Base-by-base conservation (phyloP, 2,329 filamentous ascomycete species). In the Lachnellula willkommii region DNA sequence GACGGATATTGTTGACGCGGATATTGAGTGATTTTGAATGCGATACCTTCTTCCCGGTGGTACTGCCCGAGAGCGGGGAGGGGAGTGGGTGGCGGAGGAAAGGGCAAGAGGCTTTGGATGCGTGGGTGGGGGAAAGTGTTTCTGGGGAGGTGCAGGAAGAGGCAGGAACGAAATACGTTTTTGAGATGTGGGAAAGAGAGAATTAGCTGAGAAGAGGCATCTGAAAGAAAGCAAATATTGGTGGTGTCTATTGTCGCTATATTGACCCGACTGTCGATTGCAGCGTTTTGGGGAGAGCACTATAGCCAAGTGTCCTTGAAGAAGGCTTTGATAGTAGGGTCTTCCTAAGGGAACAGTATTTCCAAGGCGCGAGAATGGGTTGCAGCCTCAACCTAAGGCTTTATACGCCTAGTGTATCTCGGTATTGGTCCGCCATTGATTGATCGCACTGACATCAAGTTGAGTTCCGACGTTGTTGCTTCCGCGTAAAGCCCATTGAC, bases 11-110 rank as follows among this genome's bases (percentile, higher is more conserved):
- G 58, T 74, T 93, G 61, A 94, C 89, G 50, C 79, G 81, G 60
- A 80, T 95, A 37, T 67, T 79, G 61, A 75, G 73, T 3, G 87
- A 89, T 48, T 93, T 85, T 72, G 85, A 87, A 55, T 92, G 88
- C 67, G 89, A 94, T 70, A 86, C 85, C 0, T 83, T 83, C 64
- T 92, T 95, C 65, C 81, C 85, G 1, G 68, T 88, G n/a, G 69
- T 74, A 50, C 67, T 89, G 56, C 69, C 66, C 1, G 68, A 69
- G 45, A 67, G 62, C 57, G 56, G 61, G 15, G 58, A 47, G 55
- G 55, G 42, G 4, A 57, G 59, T 36, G 69, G 73, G 11, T 91
- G 88, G 89, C 72, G 61, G 60, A 78, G 74, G 67, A 76, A 61
- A 51, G 72, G 72, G 2, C 78, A 78, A 58, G 72, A 73, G 40